Base-by-base conservation (phyloP, 176 grass and related monocot species). In the Bothriochloa decipiens region DNA sequence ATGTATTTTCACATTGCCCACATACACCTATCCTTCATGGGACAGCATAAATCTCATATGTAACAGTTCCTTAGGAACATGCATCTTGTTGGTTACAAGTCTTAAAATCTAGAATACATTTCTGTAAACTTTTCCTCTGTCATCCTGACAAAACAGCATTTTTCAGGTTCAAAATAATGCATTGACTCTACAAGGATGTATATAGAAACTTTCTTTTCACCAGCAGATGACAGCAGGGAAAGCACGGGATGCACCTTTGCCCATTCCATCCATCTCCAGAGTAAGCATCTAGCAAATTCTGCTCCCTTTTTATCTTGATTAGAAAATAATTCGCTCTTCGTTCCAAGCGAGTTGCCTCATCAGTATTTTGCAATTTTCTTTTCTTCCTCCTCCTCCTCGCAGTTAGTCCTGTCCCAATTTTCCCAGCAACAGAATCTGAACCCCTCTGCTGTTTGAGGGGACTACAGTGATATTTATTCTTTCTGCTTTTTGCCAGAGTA, bases 231-330 rank as follows among this genome's bases (percentile, higher is more conserved):
- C 17, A 76, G 65, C 14, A 82, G 18, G 73, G 32, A 85, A 67
- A 80, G 79, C 33, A 68, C 4, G 11, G 32, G 29, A 41, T 69
- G 62, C 46, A 99, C 96, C 96, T 99, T 41, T 88, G 89, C n/a
- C 96, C 93, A 39, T 99, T 99, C 96, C 96, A 99, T 35, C 96
- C 96, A 84, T 99, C 96, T 79, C 91, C 91, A 75, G 87, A 94
- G 81, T 99, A 99, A 83, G 96, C 96, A 72, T 99, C 93, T 45
- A 99, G 79, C 42, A 99, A 83, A 93, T 99, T 99, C 79, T 89
- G 91, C 86, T 94, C 91, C 26, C 72, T 69, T 80, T 99, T 99
- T 68, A 98, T 98, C 81, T 89, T 98, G 49, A 92, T 86, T 29
- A 98, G 89, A 36, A 98, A 86, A 86, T 96, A 94, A 71, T 66